Conservation (phyloP, 2,329 filamentous ascomycete genomes). For the Fusarium tjaetaba region DNA sequence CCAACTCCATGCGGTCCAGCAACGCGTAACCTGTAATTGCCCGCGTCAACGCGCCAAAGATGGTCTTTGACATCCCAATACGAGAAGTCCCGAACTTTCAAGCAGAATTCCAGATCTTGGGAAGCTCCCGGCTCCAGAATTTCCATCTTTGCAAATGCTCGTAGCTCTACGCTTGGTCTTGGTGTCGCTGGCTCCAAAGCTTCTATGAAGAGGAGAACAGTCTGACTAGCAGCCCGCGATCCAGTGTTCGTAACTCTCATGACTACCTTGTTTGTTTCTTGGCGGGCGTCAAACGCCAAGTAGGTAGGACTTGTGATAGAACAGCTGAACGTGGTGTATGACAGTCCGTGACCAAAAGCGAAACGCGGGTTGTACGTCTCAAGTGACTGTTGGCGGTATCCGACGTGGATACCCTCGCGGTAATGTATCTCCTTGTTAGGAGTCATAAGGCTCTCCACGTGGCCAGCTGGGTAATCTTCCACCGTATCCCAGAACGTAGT, state of each 20-base stretch:
- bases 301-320: neutral
- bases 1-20: neutral
- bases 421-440: neutral
- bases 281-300: no score
- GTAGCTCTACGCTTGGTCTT: neutral
- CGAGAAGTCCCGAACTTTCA: neutral
- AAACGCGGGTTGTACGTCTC: neutral
- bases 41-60: neutral
- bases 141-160: neutral
- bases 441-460: neutral
- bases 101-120: neutral
- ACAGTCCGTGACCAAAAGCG: neutral
- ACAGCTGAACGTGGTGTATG: neutral
- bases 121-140: neutral
- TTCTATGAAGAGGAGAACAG: neutral
- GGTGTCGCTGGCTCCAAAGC: neutral
- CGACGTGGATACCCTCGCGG: neutral
- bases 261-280: rapidly evolving
- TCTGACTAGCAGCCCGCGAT: neutral
- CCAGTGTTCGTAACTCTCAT: no score
- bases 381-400: neutral
- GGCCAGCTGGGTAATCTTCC: neutral
- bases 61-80: neutral
- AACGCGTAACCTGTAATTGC: neutral
- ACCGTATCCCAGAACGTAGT: neutral